Evolutionary conservation across 1,284 basidiomycete genomes (phyloP).

Genomic region (Amylostereum areolatum): DNA sequence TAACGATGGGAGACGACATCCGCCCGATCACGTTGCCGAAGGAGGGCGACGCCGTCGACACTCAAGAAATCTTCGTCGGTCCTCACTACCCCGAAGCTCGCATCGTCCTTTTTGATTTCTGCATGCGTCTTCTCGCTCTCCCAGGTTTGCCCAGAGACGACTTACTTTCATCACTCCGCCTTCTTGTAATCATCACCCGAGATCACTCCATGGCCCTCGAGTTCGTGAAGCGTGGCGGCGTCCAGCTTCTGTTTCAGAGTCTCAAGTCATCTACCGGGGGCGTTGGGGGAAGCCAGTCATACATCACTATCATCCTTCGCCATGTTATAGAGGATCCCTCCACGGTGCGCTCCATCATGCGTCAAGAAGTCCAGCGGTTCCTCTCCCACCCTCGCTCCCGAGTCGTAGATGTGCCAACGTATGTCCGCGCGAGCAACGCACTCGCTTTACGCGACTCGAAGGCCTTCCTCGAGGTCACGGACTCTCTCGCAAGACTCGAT

Average conservation of each 20-base stretch:
- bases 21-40: constrained; percentile 55
- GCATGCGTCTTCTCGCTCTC: constrained; percentile 58
- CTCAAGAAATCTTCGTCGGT: constrained; percentile 48
- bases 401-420: constrained; percentile 66
- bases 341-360: constrained; percentile 71
- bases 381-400: constrained; percentile 68
- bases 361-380: constrained; percentile 75
- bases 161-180: constrained; percentile 70
- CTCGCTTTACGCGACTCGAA: constrained; percentile 79
- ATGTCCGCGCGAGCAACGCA: constrained; percentile 74
- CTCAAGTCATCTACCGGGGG: constrained; percentile 42
- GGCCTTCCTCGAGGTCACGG: constrained; percentile 72
- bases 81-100: constrained; percentile 60
- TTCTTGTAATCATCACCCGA: constrained; percentile 79
- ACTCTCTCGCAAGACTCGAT: constrained; percentile 67
- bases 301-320: constrained; percentile 83
- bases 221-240: constrained; percentile 61
- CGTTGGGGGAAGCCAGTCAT: constrained; percentile 70
- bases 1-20: constrained; percentile 73
- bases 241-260: constrained; percentile 61
- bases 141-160: constrained; percentile 70
- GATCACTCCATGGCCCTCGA: constrained; percentile 53
- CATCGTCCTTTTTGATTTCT: constrained; percentile 66
- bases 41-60: constrained; percentile 57
- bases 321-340: constrained; percentile 82